A percentile compares a stretch with the other conserved stretches of the same genome.
Evolutionary conservation across 1,284 basidiomycete genomes (phyloP).

Genomic region (Papiliotrema flavescens): DNA sequence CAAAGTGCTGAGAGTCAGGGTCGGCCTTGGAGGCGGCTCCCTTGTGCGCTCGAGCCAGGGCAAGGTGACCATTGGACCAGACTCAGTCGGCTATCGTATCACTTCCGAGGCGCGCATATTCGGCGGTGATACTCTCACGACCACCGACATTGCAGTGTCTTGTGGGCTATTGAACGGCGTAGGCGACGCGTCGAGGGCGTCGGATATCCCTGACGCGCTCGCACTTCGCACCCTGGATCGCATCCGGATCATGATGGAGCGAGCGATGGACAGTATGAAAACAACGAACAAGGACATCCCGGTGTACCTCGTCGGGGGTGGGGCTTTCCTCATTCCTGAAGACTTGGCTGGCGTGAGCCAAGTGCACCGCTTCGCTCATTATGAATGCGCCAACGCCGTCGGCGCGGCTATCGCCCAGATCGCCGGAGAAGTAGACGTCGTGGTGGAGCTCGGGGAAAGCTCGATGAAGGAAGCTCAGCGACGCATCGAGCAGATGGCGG

Average conservation of each 20-base stretch:
- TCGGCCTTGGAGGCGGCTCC: slow-evolving; percentile 35
- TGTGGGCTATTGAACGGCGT: slow-evolving; percentile 39
- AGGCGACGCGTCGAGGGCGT: slow-evolving; percentile 45
- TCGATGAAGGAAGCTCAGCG: slow-evolving; percentile 27
- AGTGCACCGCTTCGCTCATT: slow-evolving; percentile 55
- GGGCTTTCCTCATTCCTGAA: slow-evolving; percentile 44
- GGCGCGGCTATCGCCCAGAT: slow-evolving; percentile 49
- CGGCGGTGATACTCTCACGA: slow-evolving; percentile 55
- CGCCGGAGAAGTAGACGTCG: slow-evolving; percentile 32
- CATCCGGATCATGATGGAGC: slow-evolving; percentile 55
- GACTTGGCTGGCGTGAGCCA: slow-evolving; percentile 52
- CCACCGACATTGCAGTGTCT: slow-evolving; percentile 57
- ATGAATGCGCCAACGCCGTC: slow-evolving; percentile 59
- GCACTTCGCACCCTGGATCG: slow-evolving; percentile 20
- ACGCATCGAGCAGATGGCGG: slow-evolving; percentile 49
- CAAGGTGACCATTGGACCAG: slow-evolving; percentile 55
- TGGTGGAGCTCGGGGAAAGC: slow-evolving; percentile 17
- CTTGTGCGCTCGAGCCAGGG: slow-evolving; percentile 24
- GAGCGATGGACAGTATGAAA: slow-evolving; percentile 56
- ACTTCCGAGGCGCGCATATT: slow-evolving; percentile 54
- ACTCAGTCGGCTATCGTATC: slow-evolving; percentile 58
- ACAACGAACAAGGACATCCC: slow-evolving; percentile 49
- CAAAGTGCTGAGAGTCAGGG: too few species aligned
- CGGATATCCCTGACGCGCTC: slow-evolving; percentile 42
- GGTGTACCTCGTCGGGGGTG: slow-evolving; percentile 38